Conservation (phyloP, 495 filamentous ascomycete species). For the Thermothielavioides terrestris region DNA sequence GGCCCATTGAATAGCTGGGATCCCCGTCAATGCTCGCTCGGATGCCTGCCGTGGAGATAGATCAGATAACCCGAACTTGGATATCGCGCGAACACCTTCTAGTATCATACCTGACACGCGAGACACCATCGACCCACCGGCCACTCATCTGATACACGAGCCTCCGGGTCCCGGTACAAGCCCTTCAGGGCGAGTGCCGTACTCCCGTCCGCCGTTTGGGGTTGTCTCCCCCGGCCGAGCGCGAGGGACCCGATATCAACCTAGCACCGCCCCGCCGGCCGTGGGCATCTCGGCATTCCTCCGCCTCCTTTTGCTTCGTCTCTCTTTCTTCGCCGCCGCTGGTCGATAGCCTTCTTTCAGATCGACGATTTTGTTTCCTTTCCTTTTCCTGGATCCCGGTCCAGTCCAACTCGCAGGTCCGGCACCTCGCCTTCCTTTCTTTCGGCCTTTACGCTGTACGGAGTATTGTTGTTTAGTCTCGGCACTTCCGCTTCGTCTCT, state of each 20-base stretch:
- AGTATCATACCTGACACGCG: constrained; percentile 32
- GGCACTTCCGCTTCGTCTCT: not conserved
- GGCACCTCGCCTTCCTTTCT: constrained; percentile 35
- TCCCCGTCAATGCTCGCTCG: constrained; percentile 33
- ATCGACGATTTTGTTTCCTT: constrained; percentile 27
- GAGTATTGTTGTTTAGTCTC: constrained; percentile 11
- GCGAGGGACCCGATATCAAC: constrained; percentile 33
- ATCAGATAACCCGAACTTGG: constrained; percentile 40
- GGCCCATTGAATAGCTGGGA: constrained; percentile 6
- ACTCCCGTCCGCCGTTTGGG: constrained; percentile 12
- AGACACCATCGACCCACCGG: constrained; percentile 27
- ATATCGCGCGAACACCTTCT: constrained; percentile 31
- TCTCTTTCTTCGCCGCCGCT: constrained; percentile 34
- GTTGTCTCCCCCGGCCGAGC: constrained; percentile 3
- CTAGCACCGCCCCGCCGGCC: constrained; percentile 25
- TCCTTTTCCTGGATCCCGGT: constrained; percentile 11
- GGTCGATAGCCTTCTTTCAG: constrained; percentile 42
- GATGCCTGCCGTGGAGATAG: constrained; percentile 42
- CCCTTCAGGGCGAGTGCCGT: constrained; percentile 24
- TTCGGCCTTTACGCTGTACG: constrained; percentile 17
- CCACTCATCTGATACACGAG: constrained; percentile 34
- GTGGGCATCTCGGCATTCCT: constrained; percentile 18
- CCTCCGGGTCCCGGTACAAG: constrained; percentile 21
- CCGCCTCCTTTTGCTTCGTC: constrained; percentile 22
- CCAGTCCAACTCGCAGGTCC: constrained; percentile 34